Conservation (phyloP, 495 filamentous ascomycete genomes). For the Aspergillus bertholletiae region DNA sequence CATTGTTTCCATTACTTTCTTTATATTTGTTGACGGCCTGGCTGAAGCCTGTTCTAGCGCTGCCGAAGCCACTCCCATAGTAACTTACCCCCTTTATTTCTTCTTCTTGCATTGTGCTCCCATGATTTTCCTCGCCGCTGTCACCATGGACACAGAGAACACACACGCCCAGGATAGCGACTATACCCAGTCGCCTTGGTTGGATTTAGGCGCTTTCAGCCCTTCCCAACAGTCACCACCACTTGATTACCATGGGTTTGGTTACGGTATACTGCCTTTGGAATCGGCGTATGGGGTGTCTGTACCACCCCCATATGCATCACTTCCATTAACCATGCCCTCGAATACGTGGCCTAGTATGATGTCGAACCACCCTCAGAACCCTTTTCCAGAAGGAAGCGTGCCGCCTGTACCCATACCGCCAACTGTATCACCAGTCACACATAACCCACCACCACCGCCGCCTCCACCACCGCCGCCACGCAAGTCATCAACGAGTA, state of each 20-base stretch:
- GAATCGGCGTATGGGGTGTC: slow-evolving; percentile 41
- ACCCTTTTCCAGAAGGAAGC: slow-evolving; percentile 27
- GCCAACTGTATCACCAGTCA: slow-evolving; percentile 45
- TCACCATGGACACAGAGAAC: slow-evolving; percentile 43
- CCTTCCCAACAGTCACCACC: slow-evolving; percentile 43
- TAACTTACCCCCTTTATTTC: slow-evolving; percentile 1
- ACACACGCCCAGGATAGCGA: slow-evolving; percentile 43
- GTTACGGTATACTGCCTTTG: slow-evolving; percentile 39
- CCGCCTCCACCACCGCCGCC: slow-evolving; percentile 8
- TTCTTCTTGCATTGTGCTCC: slow-evolving; percentile 15
- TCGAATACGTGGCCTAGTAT: slow-evolving; percentile 69
- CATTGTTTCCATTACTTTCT: background rate
- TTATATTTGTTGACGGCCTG: background rate
- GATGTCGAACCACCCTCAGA: slow-evolving; percentile 41
- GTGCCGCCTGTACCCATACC: slow-evolving; percentile 54
- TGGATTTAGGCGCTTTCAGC: slow-evolving; percentile 45
- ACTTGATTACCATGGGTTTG: slow-evolving; percentile 42
- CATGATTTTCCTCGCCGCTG: slow-evolving; percentile 19
- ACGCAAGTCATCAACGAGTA: slow-evolving; percentile 49
- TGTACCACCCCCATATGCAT: slow-evolving; percentile 44
- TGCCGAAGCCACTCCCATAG: background rate
- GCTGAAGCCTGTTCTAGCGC: background rate
- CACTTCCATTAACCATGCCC: slow-evolving; percentile 62
- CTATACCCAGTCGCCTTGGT: slow-evolving; percentile 50
- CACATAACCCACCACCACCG: slow-evolving; percentile 38